Evolutionary conservation across 805 yeast species (phyloP).

Genomic region (Grigorovia humatica): DNA sequence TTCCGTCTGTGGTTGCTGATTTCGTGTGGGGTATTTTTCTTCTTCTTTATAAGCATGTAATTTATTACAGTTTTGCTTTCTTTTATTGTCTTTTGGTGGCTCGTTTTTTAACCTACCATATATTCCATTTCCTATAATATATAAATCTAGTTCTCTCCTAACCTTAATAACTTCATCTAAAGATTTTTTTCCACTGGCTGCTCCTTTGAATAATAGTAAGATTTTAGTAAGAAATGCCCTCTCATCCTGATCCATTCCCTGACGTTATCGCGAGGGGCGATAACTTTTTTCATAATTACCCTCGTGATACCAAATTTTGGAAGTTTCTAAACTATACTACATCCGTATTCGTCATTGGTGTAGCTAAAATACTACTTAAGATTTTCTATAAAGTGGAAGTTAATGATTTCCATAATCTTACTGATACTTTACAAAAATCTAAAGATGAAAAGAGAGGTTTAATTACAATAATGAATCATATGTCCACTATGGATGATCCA

Average conservation of each 20-base stretch:
- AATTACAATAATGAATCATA: slow-evolving; percentile 84
- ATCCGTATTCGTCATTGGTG: slow-evolving; percentile 52
- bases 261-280: slow-evolving; percentile 66
- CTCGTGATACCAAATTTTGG: slow-evolving; percentile 54
- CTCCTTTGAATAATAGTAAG: too few species aligned
- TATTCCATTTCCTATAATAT: too few species aligned
- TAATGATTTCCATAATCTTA: slow-evolving; percentile 52
- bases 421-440: slow-evolving; percentile 52
- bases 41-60: too few species aligned
- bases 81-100: too few species aligned
- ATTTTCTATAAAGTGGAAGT: slow-evolving; percentile 55
- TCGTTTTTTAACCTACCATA: not conserved
- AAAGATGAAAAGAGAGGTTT: slow-evolving; percentile 61
- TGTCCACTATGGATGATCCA: slow-evolving; percentile 90
- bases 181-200: too few species aligned
- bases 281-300: slow-evolving; percentile 53
- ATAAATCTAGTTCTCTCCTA: too few species aligned
- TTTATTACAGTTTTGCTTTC: not conserved
- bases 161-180: too few species aligned
- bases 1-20: not conserved
- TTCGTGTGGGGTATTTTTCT: not conserved
- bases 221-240: not conserved
- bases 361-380: slow-evolving; percentile 51
- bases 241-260: slow-evolving; percentile 47
- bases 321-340: slow-evolving; percentile 57